Conservation (phyloP, 2,329 filamentous ascomycete genomes). For the Fusarium mangiferae region DNA sequence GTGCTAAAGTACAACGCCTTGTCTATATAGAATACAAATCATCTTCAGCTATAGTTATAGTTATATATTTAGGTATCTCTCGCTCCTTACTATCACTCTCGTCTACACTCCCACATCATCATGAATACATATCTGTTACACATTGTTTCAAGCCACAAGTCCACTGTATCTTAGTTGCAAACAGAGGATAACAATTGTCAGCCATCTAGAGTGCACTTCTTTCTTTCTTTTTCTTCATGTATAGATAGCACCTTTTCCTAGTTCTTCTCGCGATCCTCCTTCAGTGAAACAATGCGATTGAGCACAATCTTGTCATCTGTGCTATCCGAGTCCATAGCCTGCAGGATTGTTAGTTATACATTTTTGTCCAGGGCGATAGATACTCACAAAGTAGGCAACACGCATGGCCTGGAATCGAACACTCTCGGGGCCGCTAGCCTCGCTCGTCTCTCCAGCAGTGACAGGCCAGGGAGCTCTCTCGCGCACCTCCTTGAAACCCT, state of each 20-base stretch:
- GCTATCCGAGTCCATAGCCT: slow-evolving; percentile 81
- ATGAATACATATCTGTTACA: background rate
- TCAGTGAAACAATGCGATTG: slow-evolving; percentile 91
- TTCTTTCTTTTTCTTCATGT: background rate
- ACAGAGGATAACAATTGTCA: background rate
- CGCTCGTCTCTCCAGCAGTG: slow-evolving; percentile 75
- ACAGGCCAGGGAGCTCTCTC: slow-evolving; percentile 83
- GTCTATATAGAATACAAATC: background rate
- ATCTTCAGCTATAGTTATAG: background rate
- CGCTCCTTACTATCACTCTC: background rate
- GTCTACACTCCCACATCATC: background rate
- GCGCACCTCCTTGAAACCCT: slow-evolving; percentile 82
- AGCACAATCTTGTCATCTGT: slow-evolving; percentile 83
- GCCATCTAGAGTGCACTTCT: background rate
- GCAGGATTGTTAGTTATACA: slow-evolving; percentile 21
- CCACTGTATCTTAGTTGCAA: background rate
- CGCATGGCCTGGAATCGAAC: slow-evolving; percentile 93
- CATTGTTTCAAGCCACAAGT: background rate
- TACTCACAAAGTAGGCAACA: slow-evolving; percentile 81
- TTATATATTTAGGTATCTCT: background rate
- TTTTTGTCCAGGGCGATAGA: rapidly evolving
- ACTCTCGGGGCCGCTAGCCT: slow-evolving; percentile 73
- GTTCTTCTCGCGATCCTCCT: slow-evolving; percentile 82
- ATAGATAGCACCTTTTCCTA: slow-evolving; percentile 10
- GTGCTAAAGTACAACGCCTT: background rate